Base-by-base conservation (phyloP, 371 early-diverging fungal species). In the Paraphysoderma sedebokerense region DNA sequence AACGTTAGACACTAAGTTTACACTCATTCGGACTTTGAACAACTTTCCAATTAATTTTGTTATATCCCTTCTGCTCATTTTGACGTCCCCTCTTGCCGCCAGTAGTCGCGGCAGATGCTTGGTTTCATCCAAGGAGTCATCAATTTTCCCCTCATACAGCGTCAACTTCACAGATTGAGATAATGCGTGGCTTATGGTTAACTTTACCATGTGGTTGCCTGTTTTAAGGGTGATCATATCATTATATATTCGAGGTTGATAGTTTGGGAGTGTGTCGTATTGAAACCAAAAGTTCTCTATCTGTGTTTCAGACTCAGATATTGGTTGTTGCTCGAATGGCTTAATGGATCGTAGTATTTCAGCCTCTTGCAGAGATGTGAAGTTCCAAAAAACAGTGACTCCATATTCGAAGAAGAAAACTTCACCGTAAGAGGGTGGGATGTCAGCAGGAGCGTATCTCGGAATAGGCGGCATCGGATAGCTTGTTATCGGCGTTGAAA, bases 141-240 rank as follows among this genome's bases (percentile, higher is more conserved):
- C 68, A 55, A 72, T 62, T 17, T 54, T 40, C 29, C 62, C 56
- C 47, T 70, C 70, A 53, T 63, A 72, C 35, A 55, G 46, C 17
- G 67, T 52, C 15, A 72, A 59, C 52, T 72, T 72, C 26, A 56
- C 63, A 31, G 48, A 47, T 46, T 72, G 73, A 0, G 69, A 63
- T 9, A 70, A 44, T 4, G 55, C 71, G 48, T 70, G 70, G 1
- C 60, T 59, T 27, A 70, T 67, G 22, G 68, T 65, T 17, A 70
- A 51, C 42, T 67, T 72, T 31, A 66, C 58, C 58, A 67, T 56
- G 20, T 51, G 53, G 38, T 54, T 58, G 3, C 57, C 58, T 26
- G 50, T 53, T 38, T 53, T 63, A 42, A 60, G 35, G 19, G 70
- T 66, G 44, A 73, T 67, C 48, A 73, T 67, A 48, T 73, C 74